Conservation (phyloP, 2,329 filamentous ascomycete species). For the Albophoma yamanashiensis region DNA sequence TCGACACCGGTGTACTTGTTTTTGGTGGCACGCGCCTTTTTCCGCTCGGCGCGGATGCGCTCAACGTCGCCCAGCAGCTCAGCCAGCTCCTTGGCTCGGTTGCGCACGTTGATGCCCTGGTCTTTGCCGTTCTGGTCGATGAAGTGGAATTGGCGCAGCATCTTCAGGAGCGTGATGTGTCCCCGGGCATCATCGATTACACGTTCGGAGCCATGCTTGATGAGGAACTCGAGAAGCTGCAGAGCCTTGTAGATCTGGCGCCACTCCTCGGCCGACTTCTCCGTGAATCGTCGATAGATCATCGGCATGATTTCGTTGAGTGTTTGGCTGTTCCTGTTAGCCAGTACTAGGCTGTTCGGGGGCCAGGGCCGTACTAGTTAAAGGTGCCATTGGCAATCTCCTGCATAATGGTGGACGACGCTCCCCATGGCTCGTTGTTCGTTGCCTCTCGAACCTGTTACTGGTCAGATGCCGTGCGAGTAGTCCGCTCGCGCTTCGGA, state of each 20-base stretch:
- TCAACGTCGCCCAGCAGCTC: constrained; percentile 93
- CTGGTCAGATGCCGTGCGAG: constrained; percentile 4
- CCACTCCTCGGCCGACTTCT: constrained; percentile 98
- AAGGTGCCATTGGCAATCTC: constrained; percentile 97
- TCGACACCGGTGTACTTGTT: constrained; percentile 96
- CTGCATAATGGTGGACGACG: constrained; percentile 78
- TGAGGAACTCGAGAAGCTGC: constrained; percentile 89
- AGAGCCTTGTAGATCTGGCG: constrained; percentile 98
- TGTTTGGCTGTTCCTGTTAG: constrained; percentile 55
- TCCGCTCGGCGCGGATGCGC: constrained; percentile 67
- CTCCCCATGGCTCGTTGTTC: constrained; percentile 97
- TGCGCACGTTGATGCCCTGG: constrained; percentile 94
- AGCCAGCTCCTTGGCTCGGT: constrained; percentile 88
- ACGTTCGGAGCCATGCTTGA: constrained; percentile 96
- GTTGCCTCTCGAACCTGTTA: constrained; percentile 85
- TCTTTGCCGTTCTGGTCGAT: constrained; percentile 97
- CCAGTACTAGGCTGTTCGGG: constrained; percentile 5
- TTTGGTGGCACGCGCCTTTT: constrained; percentile 83
- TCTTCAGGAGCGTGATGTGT: constrained; percentile 90
- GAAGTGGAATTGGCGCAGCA: constrained; percentile 96
- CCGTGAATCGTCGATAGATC: constrained; percentile 98
- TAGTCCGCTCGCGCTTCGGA: constrained; percentile 5
- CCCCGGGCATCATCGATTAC: constrained; percentile 96
- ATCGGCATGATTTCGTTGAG: constrained; percentile 99
- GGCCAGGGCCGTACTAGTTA: constrained; percentile 65